Percentiles rank a stretch among this genome's conserved stretches.
Evolutionary conservation across 345 rosid genomes (phyloP).

Genomic region (Syzygium grande): DNA sequence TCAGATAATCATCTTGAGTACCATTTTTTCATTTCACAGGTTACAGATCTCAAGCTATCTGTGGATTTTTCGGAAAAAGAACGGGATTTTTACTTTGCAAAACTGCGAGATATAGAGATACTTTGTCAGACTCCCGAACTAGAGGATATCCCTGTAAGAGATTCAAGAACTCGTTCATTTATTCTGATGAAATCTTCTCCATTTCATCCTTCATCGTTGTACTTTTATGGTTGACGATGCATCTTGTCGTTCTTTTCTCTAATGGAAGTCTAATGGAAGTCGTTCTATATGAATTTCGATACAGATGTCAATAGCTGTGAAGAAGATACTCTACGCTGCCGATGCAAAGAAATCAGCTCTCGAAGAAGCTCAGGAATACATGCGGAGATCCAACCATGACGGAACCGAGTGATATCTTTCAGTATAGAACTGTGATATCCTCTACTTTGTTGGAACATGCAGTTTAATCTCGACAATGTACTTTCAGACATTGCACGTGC

Average conservation of each 20-base stretch:
- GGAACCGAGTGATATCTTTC: slow-evolving; percentile 9
- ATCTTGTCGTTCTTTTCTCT: background rate
- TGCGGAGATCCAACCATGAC: slow-evolving; percentile 21
- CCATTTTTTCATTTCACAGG: slow-evolving; percentile 15
- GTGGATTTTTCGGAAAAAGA: slow-evolving; percentile 79
- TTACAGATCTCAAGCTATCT: slow-evolving; percentile 66
- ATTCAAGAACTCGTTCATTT: background rate
- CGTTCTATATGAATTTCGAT: background rate
- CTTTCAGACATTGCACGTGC: background rate
- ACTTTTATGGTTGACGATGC: background rate
- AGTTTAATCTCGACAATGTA: background rate
- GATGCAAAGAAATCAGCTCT: slow-evolving; percentile 73
- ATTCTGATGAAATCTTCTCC: background rate
- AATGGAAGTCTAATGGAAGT: background rate
- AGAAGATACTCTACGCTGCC: slow-evolving; percentile 82
- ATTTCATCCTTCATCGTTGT: background rate
- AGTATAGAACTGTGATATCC: background rate
- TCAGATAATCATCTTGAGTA: background rate
- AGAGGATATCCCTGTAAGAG: slow-evolving; percentile 60
- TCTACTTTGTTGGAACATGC: background rate
- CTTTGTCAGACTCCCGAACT: slow-evolving; percentile 72
- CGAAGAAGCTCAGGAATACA: slow-evolving; percentile 75
- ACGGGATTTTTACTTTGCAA: slow-evolving; percentile 87
- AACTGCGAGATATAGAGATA: slow-evolving; percentile 77
- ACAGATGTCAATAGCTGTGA: slow-evolving; percentile 76